A percentile compares a stretch with the other conserved stretches of the same genome.
phyloP scores from a whole-genome alignment of 768 basidiomycete species.

The Russula griseocarnosa region DNA sequence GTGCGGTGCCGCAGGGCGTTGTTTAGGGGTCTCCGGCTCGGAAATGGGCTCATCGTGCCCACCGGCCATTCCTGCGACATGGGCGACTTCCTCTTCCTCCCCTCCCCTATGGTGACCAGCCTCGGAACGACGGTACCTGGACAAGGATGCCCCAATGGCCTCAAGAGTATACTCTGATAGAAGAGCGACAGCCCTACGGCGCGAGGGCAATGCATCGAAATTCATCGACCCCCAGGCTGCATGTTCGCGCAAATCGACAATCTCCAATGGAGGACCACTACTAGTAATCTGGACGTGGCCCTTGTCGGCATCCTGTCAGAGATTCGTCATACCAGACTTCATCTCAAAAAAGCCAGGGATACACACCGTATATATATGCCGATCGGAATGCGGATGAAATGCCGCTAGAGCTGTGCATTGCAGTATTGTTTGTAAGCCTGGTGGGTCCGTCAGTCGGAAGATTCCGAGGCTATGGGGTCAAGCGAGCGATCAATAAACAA shows the following conservation, averaged over 20 bases:
- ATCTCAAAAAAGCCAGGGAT: too few relatives aligned
- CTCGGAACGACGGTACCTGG: background rate
- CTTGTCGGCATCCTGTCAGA: slow-evolving; percentile 64
- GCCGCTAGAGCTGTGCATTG: too few relatives aligned
- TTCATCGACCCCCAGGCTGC: too few relatives aligned
- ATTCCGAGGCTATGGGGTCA: too few relatives aligned
- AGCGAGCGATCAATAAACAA: too few relatives aligned
- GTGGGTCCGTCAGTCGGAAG: too few relatives aligned
- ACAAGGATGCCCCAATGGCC: background rate
- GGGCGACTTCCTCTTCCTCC: background rate
- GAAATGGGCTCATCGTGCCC: background rate
- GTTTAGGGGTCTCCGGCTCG: background rate
- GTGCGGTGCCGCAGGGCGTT: background rate
- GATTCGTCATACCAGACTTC: too few relatives aligned
- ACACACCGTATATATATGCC: too few relatives aligned
- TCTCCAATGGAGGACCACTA: slow-evolving; percentile 52
- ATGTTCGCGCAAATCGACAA: background rate
- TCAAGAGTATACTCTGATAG: background rate
- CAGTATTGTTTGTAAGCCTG: too few relatives aligned
- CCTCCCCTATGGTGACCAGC: background rate
- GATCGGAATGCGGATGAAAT: too few relatives aligned
- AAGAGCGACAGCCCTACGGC: background rate
- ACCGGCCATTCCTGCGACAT: background rate
- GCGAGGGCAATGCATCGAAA: background rate
- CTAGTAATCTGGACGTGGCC: slow-evolving; percentile 81